Evolutionary conservation across 179 eudicot species (phyloP).

Genomic region (Spergularia azorica): DNA sequence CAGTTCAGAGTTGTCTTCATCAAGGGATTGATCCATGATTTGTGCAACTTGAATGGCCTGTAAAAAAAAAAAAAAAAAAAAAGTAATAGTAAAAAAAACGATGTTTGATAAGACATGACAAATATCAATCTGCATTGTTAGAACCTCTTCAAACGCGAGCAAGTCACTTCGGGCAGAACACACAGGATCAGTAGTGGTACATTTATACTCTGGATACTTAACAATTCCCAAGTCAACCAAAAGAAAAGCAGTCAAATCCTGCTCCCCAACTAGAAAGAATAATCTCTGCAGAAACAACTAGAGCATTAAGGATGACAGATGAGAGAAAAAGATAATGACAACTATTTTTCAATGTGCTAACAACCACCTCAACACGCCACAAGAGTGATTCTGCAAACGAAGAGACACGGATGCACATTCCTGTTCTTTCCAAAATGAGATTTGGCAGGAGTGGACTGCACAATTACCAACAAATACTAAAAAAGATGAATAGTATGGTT

Average conservation of each 20-base stretch:
- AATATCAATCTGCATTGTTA: not conserved
- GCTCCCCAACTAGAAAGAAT: slow-evolving; percentile 89
- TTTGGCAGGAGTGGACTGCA: slow-evolving; percentile 62
- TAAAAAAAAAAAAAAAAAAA: slow-evolving; percentile 15
- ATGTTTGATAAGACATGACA: not conserved
- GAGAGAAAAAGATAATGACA: not conserved
- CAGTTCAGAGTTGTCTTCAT: slow-evolving; percentile 55
- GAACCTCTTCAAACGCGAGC: slow-evolving; percentile 94
- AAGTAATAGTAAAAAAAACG: not conserved
- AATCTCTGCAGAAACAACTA: slow-evolving; percentile 66
- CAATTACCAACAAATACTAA: slow-evolving; percentile 11
- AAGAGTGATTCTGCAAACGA: slow-evolving; percentile 64
- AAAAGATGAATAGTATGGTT: not conserved
- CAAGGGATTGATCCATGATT: slow-evolving; percentile 84
- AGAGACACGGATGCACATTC: slow-evolving; percentile 63
- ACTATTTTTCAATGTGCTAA: not conserved
- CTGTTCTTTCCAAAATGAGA: slow-evolving; percentile 54
- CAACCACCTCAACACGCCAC: slow-evolving; percentile 89
- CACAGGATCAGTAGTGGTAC: slow-evolving; percentile 54
- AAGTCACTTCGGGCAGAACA: slow-evolving; percentile 55
- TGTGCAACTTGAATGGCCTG: slow-evolving; percentile 95
- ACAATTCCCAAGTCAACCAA: slow-evolving; percentile 82
- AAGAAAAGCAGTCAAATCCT: slow-evolving; percentile 81
- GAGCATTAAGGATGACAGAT: slow-evolving; percentile 11
- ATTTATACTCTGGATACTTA: slow-evolving; percentile 78